Evolutionary conservation across 345 rosid species (phyloP).

Genomic region (Camelina hispida): DNA sequence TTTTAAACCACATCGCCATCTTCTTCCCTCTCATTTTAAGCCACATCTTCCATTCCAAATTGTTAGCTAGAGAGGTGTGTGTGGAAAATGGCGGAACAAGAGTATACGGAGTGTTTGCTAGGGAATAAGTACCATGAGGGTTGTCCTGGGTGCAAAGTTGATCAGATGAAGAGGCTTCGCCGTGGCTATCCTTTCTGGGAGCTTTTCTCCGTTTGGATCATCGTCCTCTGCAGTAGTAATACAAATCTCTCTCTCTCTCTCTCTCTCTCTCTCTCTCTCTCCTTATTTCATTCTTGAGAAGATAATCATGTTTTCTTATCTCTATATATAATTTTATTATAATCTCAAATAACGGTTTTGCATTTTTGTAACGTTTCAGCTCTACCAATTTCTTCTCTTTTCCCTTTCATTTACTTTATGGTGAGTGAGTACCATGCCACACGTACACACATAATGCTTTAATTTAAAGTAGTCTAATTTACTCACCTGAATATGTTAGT

Average conservation of each 20-base stretch:
- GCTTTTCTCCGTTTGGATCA: conserved; percentile 68
- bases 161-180: conserved; percentile 55
- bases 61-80: no score
- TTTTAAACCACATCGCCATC: no score
- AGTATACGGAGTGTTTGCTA: conserved; percentile 53
- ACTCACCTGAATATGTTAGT: not conserved
- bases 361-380: conserved; percentile 52
- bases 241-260: not conserved
- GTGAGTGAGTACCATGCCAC: conserved; percentile 35
- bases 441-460: not conserved
- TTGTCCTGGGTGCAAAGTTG: conserved; percentile 87
- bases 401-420: conserved; percentile 93
- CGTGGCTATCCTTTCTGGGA: conserved; percentile 65
- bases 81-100: conserved; percentile 42
- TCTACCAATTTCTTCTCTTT: conserved; percentile 82
- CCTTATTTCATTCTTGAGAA: not conserved
- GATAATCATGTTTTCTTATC: not conserved
- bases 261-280: not conserved
- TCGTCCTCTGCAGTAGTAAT: conserved; percentile 71
- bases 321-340: not conserved
- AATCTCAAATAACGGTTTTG: not conserved
- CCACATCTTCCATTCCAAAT: no score
- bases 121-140: conserved; percentile 60
- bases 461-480: not conserved
- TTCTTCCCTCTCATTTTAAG: no score